Evolutionary conservation across 768 basidiomycete genomes (phyloP).

Genomic region (Cystoderma amianthinum): DNA sequence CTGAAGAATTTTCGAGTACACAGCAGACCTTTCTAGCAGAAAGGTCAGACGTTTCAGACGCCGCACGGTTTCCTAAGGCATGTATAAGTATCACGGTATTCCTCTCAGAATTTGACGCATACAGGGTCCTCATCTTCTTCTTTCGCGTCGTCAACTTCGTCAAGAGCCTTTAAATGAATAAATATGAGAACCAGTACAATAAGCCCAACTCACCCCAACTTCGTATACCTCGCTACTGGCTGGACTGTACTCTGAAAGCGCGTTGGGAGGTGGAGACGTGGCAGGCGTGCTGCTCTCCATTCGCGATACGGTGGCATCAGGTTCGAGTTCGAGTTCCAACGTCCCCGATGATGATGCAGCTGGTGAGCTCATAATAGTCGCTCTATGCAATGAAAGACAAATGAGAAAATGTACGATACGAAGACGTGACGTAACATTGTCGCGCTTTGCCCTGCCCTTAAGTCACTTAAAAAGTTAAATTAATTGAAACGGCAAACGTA

Average conservation of each 20-base stretch:
- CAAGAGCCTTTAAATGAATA: neutral
- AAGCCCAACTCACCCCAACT: neutral
- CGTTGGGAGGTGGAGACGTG: neutral
- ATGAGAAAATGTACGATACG: neutral
- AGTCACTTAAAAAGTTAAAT: neutral
- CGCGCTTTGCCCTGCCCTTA: conserved; percentile 1
- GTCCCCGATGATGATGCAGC: neutral
- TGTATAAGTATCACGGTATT: neutral
- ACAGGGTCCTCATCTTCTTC: neutral
- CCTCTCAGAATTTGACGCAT: neutral
- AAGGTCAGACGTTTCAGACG: conserved; percentile 50
- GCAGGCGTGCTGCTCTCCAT: neutral
- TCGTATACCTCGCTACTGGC: conserved; percentile 1
- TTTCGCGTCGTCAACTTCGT: neutral
- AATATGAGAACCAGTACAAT: neutral
- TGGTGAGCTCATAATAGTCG: neutral
- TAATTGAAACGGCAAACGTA: neutral
- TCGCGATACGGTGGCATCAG: neutral
- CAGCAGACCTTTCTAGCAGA: conserved; percentile 68
- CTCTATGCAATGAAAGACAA: neutral
- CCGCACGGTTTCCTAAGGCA: conserved; percentile 37
- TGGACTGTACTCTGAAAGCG: neutral
- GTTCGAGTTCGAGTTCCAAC: neutral
- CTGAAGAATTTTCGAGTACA: conserved; percentile 68
- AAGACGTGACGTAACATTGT: neutral